phyloP scores from a whole-genome alignment of 2,329 filamentous ascomycete genomes.

The Drechmeria coniospora region DNA sequence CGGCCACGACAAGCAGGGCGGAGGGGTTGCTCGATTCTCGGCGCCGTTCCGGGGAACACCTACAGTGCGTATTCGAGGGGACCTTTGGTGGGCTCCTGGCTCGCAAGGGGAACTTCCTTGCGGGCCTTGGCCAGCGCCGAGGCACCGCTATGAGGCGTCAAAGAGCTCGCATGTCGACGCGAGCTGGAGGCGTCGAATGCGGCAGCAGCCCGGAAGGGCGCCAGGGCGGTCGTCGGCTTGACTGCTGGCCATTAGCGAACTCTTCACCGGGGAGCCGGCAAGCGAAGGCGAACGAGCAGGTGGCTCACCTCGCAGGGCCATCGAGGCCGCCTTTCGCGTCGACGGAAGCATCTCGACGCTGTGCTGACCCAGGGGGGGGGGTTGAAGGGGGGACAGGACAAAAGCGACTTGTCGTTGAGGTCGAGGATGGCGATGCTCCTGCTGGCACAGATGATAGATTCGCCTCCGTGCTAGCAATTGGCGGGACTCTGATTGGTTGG shows the following conservation, averaged over 20 bases:
- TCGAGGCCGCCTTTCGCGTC: slow-evolving; percentile 33
- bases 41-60: slow-evolving; percentile 22
- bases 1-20: too few relatives aligned
- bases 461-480: slow-evolving; percentile 2
- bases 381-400: background rate
- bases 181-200: slow-evolving; percentile 53
- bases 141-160: slow-evolving; percentile 37
- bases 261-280: background rate
- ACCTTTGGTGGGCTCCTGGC: slow-evolving; percentile 66
- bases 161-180: slow-evolving; percentile 44
- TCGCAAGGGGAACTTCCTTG: slow-evolving; percentile 61
- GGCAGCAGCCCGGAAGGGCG: slow-evolving; percentile 47
- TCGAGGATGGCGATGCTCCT: background rate
- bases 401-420: background rate
- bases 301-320: slow-evolving; percentile 33
- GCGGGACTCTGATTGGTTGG: slow-evolving; percentile 2
- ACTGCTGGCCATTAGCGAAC: slow-evolving; percentile 27
- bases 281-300: slow-evolving; percentile 3
- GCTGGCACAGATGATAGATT: background rate
- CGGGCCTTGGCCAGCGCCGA: slow-evolving; percentile 38
- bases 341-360: slow-evolving; percentile 30
- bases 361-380: background rate
- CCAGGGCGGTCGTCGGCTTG: slow-evolving; percentile 47
- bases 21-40: too few relatives aligned
- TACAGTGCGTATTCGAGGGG: slow-evolving; percentile 78